Percentiles rank a stretch among this genome's conserved stretches.
phyloP scores from a whole-genome alignment of 179 eudicot genomes.

The Carnegiea gigantea region DNA sequence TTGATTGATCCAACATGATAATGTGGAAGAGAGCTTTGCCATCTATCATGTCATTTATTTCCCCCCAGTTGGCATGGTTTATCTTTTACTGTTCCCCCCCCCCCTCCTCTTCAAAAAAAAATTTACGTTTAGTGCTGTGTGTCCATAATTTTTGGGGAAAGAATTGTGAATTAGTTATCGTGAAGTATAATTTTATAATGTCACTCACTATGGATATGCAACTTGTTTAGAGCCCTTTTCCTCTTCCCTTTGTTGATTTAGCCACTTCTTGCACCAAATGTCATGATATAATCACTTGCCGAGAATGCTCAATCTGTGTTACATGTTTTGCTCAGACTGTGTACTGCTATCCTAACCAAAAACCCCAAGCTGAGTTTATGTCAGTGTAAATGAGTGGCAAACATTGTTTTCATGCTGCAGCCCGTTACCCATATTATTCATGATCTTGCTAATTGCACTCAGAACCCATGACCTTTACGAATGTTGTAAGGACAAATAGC shows the following conservation, averaged over 20 bases:
- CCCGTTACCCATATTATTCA: neutral
- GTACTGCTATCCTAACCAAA: too few species aligned
- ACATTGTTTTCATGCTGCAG: neutral
- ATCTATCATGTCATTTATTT: constrained; percentile 20
- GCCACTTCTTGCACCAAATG: neutral
- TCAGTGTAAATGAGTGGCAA: neutral
- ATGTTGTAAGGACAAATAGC: neutral
- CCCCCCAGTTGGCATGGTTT: constrained; percentile 10
- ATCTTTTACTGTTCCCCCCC: neutral
- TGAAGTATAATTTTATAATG: neutral
- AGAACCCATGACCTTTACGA: neutral
- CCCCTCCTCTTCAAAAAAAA: neutral
- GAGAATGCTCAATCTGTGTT: too few species aligned
- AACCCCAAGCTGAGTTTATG: neutral
- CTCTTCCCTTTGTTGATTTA: neutral
- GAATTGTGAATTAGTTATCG: neutral
- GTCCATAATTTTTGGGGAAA: neutral
- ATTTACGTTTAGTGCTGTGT: neutral
- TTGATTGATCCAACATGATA: constrained; percentile 29
- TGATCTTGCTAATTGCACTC: neutral
- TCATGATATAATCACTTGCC: neutral
- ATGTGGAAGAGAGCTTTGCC: constrained; percentile 11
- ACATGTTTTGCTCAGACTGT: too few species aligned
- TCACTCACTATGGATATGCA: neutral
- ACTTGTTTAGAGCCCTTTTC: neutral